A percentile compares a stretch with the other conserved stretches of the same genome.
Conservation (phyloP, 2,329 filamentous ascomycete species). For the Trichoderma aggressivum region DNA sequence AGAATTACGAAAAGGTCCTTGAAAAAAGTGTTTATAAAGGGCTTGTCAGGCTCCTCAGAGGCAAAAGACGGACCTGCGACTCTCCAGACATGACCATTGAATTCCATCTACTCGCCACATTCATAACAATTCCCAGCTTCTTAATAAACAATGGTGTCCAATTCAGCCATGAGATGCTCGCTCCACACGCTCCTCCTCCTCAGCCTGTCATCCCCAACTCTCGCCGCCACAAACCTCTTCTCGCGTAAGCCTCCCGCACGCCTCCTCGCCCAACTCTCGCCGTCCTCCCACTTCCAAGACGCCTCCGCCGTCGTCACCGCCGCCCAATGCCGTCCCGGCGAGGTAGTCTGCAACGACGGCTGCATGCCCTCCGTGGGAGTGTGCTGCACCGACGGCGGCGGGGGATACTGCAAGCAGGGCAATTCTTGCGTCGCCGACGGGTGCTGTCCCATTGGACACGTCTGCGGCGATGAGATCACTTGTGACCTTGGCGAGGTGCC, state of each 20-base stretch:
- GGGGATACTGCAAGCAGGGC: slow-evolving; percentile 1
- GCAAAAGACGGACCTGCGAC: background rate
- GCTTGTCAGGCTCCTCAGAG: background rate
- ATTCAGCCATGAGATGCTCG: background rate
- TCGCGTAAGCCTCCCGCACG: slow-evolving; percentile 2
- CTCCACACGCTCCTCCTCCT: background rate
- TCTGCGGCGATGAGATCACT: background rate
- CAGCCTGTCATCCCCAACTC: background rate
- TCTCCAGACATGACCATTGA: background rate
- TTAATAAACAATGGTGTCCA: background rate
- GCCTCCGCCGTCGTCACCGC: background rate
- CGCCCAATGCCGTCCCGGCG: background rate
- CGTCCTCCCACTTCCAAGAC: background rate
- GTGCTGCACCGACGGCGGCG: background rate
- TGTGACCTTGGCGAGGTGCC: background rate
- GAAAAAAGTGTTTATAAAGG: background rate
- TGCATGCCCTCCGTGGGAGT: background rate
- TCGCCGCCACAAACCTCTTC: slow-evolving; percentile 3
- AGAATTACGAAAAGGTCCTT: background rate
- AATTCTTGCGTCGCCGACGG: background rate
- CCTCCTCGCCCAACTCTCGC: background rate
- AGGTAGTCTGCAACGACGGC: background rate
- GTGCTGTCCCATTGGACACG: background rate
- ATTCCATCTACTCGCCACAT: background rate
- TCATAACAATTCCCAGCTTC: background rate